Base-by-base conservation (phyloP, 495 filamentous ascomycete genomes). In the Aspergillus carlsbadensis region DNA sequence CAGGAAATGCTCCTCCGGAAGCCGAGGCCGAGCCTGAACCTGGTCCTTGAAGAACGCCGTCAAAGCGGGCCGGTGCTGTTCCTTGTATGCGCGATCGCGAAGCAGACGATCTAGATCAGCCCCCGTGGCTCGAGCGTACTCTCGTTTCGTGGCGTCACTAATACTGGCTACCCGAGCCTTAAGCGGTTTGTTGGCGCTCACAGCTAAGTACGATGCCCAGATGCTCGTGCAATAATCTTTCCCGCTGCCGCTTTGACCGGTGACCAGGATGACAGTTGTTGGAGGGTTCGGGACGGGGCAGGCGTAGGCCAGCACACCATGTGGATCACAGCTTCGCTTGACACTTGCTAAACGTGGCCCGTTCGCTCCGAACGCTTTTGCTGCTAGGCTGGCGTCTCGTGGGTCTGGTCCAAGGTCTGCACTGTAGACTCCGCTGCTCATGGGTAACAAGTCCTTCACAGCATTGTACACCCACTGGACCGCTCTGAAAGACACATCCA, bases 381-480 rank as follows among this genome's bases (percentile, higher is more conserved):
- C 60, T 21, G 80, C 79, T 43, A 87, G 73, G 15, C 47, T 55
- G 5, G 68, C 60, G 58, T 87, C 84, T 73, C 82, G 64, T 6
- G 84, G 82, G 60, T 86, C 83, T 7, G 82, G 83, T 21, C 84
- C 83, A 33, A 86, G 81, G 64, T 86, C 84, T 31, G 84, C 81
- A 47, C 78, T 70, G 62, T 86, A 86, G 40, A 68, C 77, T 69
- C 83, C 84, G 47, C 59, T 64, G 58, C 80, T 77, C 34, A 80
- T 53, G 48, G 83, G 71, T 56, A 85, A 64, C 58, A 86, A 62
- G 20, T 75, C 61, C 26, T 7, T 45, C 54, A 68, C 78, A 58
- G 81, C 67, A 6, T 73, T 63, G 65, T 86, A 87, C 43, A 86
- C 84, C 84, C 84, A 87, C 31, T 45, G 56, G 31, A 81, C 64